Conservation (phyloP, 2,329 filamentous ascomycete genomes). For the Xylaria polymorpha region DNA sequence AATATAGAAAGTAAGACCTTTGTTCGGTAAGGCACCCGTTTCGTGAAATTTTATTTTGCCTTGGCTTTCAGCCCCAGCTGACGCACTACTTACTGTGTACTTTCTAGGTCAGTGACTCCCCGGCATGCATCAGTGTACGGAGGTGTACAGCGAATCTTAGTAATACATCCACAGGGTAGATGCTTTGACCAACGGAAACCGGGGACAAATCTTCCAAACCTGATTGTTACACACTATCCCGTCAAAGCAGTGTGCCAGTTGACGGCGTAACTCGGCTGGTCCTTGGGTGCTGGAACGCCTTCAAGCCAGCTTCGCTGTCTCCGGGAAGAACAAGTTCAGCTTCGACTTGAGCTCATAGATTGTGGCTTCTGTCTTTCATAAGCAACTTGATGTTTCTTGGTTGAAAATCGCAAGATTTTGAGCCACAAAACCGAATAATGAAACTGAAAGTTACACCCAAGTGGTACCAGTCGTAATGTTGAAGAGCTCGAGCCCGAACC, state of each 20-base stretch:
- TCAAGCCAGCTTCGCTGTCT: conserved; percentile 13
- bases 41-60: conserved; percentile 8
- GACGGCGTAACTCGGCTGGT: conserved; percentile 5
- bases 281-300: background rate
- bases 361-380: background rate
- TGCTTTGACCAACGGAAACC: background rate
- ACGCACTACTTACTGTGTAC: conserved; percentile 1
- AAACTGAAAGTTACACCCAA: background rate
- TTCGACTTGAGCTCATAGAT: background rate
- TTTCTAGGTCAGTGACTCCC: background rate
- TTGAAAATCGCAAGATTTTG: background rate
- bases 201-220: background rate
- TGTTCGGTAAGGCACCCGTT: conserved; percentile 22
- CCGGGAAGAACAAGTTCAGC: background rate
- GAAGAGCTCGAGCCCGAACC: background rate
- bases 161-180: background rate
- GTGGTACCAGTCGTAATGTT: background rate
- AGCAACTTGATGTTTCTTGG: background rate
- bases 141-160: background rate
- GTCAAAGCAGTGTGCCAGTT: conserved; percentile 14
- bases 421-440: background rate
- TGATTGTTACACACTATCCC: conserved; percentile 5
- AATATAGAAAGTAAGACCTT: conserved; percentile 9
- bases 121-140: background rate
- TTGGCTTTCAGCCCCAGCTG: conserved; percentile 14